Percentiles rank a stretch among this genome's conserved stretches.
Evolutionary conservation across 2,329 filamentous ascomycete species (phyloP).

Genomic region (Pseudonectria buxi): DNA sequence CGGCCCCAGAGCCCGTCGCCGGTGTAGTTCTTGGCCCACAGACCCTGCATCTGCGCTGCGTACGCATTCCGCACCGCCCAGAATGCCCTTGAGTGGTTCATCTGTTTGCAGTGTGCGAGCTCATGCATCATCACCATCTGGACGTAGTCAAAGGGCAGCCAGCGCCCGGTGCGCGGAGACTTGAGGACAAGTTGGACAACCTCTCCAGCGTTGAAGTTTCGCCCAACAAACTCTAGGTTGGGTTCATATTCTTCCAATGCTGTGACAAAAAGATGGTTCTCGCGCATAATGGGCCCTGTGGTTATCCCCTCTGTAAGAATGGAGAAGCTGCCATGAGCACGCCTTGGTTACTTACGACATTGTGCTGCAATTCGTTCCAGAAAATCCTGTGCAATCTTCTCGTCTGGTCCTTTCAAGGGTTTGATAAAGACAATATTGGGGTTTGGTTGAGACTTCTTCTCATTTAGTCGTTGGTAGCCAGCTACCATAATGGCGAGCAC

Average conservation of each 20-base stretch:
- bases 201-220: slow-evolving; percentile 87
- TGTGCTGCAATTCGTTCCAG: slow-evolving; percentile 73
- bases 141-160: slow-evolving; percentile 77
- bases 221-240: slow-evolving; percentile 76
- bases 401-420: slow-evolving; percentile 59
- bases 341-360: slow-evolving; percentile 47
- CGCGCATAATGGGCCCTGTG: slow-evolving; percentile 61
- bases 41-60: slow-evolving; percentile 59
- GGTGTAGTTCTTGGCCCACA: slow-evolving; percentile 66
- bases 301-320: background rate
- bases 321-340: background rate
- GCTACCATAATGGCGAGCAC: slow-evolving; percentile 57
- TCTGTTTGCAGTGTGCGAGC: slow-evolving; percentile 80
- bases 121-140: slow-evolving; percentile 97
- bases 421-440: slow-evolving; percentile 80
- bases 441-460: slow-evolving; percentile 67
- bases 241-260: slow-evolving; percentile 75
- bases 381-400: slow-evolving; percentile 60
- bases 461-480: slow-evolving; percentile 73
- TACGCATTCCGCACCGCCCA: slow-evolving; percentile 74
- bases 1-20: slow-evolving; percentile 81
- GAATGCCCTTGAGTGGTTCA: slow-evolving; percentile 80
- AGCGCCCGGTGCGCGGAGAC: slow-evolving; percentile 54
- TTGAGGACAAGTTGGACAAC: slow-evolving; percentile 79
- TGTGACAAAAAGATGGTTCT: slow-evolving; percentile 57